phyloP scores from a whole-genome alignment of 208 protist species.

The Acanthamoeba sp. region DNA sequence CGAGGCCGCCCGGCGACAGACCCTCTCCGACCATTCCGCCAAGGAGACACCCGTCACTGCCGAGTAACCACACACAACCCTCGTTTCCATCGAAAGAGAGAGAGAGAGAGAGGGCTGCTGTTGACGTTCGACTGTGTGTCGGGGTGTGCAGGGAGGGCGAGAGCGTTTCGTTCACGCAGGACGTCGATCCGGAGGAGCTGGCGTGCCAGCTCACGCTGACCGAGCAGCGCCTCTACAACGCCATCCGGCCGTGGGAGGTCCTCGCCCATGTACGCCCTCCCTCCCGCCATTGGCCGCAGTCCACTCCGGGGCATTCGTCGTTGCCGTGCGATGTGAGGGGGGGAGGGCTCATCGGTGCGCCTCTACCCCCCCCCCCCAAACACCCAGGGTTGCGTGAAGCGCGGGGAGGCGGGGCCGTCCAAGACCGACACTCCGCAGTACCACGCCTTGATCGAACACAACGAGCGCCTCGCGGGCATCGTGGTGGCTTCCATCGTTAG shows the following conservation, averaged over 20 bases:
- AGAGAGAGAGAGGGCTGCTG: no score
- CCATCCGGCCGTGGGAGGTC: constrained; percentile 34
- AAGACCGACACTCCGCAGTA: background rate
- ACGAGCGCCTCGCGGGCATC: background rate
- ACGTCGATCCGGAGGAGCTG: constrained; percentile 39
- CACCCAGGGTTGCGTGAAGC: background rate
- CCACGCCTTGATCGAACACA: background rate
- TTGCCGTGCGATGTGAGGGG: no score
- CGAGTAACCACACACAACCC: background rate
- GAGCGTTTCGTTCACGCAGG: background rate
- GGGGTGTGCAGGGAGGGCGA: background rate
- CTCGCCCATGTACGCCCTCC: background rate
- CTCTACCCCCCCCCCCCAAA: no score
- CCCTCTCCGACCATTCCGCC: background rate
- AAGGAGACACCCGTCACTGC: background rate
- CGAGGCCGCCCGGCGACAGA: constrained; percentile 12
- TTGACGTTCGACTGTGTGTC: background rate
- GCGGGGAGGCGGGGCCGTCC: background rate
- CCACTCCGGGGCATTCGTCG: no score
- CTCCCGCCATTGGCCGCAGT: background rate
- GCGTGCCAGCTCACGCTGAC: constrained; percentile 28
- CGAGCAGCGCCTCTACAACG: constrained; percentile 51
- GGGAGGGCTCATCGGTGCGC: no score
- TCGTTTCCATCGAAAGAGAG: no score
- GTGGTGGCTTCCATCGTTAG: constrained; percentile 17